Conservation (phyloP, 345 rosid genomes). For the Mercurialis annua region DNA sequence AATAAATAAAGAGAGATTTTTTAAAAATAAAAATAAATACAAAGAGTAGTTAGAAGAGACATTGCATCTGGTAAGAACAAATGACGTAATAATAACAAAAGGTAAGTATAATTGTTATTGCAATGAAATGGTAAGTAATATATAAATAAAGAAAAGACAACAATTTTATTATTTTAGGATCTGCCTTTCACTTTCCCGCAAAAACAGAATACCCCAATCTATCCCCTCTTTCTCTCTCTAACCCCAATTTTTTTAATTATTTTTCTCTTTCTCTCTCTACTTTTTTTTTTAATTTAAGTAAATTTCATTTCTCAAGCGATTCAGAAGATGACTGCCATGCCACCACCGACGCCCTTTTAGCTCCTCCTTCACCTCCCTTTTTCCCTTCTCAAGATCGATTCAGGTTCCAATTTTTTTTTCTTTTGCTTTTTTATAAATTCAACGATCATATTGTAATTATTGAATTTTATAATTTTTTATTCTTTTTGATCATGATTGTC, state of each 20-base stretch:
- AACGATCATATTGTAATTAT: background rate
- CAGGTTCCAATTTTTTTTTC: constrained; percentile 21
- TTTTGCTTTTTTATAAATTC: background rate
- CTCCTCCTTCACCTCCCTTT: constrained; percentile 11
- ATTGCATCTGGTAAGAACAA: no score
- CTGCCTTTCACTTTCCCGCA: constrained; percentile 37
- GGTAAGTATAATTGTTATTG: background rate
- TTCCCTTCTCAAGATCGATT: constrained; percentile 25
- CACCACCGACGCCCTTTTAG: constrained; percentile 17
- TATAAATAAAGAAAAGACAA: background rate
- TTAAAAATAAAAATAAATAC: background rate
- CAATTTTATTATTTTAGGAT: background rate
- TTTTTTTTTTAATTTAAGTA: no score
- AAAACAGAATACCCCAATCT: constrained; percentile 20
- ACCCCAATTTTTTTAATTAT: background rate
- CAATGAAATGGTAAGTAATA: constrained; percentile 1
- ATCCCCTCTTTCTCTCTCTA: constrained; percentile 13
- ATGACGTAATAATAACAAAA: no score
- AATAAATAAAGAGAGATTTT: no score
- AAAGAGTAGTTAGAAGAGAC: background rate
- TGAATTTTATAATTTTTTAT: background rate
- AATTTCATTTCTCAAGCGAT: background rate
- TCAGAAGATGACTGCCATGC: constrained; percentile 10
- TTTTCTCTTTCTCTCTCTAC: constrained; percentile 20
- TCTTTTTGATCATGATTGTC: background rate